Evolutionary conservation across 495 filamentous ascomycete species (phyloP).

Genomic region (Platismatia glauca): DNA sequence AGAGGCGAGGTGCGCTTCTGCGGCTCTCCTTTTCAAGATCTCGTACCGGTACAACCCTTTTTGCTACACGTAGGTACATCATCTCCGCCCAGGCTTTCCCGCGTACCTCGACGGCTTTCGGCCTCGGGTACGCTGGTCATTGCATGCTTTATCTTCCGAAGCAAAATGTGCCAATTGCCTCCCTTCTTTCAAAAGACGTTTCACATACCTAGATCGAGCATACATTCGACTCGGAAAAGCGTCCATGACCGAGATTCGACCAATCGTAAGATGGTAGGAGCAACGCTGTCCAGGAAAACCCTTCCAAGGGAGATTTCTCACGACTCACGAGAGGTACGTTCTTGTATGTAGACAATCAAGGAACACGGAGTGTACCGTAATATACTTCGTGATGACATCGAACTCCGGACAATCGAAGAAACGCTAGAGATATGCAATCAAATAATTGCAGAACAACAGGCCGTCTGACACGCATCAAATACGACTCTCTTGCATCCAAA

Average conservation of each 20-base stretch:
- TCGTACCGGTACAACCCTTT: background rate
- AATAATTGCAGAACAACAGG: background rate
- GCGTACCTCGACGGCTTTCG: no score
- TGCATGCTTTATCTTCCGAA: no score
- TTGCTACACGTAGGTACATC: background rate
- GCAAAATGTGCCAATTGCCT: no score
- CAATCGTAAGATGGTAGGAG: background rate
- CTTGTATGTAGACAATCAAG: no score
- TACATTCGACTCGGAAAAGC: background rate
- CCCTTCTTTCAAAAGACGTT: background rate
- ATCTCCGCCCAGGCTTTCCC: background rate
- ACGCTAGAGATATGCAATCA: background rate
- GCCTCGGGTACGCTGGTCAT: no score
- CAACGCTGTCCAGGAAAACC: background rate
- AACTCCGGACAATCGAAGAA: background rate
- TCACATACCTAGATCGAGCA: background rate
- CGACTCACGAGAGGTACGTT: no score
- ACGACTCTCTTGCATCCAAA: background rate
- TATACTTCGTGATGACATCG: background rate
- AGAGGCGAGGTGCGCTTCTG: no score
- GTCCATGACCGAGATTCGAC: background rate
- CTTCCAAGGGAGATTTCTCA: background rate
- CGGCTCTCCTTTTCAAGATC: background rate
- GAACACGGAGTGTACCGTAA: background rate
- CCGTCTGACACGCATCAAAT: background rate